Percentiles rank a stretch among this genome's conserved stretches.
phyloP scores from a whole-genome alignment of 768 basidiomycete species.

The Suillus subluteus region DNA sequence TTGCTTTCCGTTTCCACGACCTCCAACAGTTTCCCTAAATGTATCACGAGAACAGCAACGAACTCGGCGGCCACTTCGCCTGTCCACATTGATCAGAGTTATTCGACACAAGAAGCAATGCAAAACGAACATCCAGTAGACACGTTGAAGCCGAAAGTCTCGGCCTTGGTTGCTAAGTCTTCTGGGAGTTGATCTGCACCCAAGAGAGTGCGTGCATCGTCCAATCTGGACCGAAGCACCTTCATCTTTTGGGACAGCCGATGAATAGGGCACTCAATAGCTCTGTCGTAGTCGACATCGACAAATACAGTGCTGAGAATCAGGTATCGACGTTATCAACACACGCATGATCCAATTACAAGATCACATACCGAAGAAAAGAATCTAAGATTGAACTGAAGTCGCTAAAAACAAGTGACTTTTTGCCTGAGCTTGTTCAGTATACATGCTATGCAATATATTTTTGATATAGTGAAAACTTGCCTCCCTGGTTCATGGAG shows the following conservation, averaged over 20 bases:
- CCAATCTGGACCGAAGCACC: neutral
- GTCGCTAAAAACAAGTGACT: conserved; percentile 6
- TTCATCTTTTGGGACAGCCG: conserved; percentile 2
- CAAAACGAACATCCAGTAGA: neutral
- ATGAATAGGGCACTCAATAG: conserved; percentile 1
- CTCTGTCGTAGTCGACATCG: neutral
- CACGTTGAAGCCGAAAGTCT: neutral
- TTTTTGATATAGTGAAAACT: neutral
- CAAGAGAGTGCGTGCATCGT: neutral
- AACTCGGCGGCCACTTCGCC: neutral
- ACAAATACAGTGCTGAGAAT: neutral
- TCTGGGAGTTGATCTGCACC: neutral
- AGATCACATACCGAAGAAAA: conserved; percentile 1
- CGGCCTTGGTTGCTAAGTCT: neutral
- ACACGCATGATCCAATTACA: neutral
- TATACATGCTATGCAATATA: neutral
- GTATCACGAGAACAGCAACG: neutral
- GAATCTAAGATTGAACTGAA: neutral
- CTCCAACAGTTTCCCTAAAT: conserved; percentile 1
- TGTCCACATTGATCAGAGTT: neutral
- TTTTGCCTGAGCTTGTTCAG: neutral
- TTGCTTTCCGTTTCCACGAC: conserved; percentile 4
- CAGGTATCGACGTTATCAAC: neutral
- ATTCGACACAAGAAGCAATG: neutral
- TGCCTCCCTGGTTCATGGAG: neutral